A percentile compares a stretch with the other conserved stretches of the same genome.
Evolutionary conservation across 2,329 filamentous ascomycete genomes (phyloP).

Genomic region (Sporothrix sp.): DNA sequence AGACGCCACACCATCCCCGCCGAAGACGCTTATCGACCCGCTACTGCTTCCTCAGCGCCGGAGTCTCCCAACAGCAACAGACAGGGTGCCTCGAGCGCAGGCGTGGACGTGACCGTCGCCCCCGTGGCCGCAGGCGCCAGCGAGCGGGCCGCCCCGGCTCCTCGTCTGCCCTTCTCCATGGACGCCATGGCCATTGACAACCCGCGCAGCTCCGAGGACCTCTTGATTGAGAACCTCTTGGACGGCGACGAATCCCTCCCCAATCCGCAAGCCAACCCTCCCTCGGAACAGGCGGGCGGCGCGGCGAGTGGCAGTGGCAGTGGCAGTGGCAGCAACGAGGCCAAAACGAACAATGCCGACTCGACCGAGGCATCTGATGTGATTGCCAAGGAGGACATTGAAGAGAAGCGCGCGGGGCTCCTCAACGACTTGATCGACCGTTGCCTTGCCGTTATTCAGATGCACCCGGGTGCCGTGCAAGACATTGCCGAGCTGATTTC

Average conservation of each 20-base stretch:
- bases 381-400: constrained; percentile 62
- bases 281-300: neutral
- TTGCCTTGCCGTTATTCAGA: constrained; percentile 80
- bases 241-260: neutral
- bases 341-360: constrained; percentile 2
- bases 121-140: neutral
- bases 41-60: neutral
- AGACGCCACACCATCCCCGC: constrained; percentile 57
- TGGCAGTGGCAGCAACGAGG: neutral
- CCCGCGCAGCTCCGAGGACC: constrained; percentile 18
- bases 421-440: constrained; percentile 75
- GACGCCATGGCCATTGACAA: constrained; percentile 28
- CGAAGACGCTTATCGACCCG: constrained; percentile 33
- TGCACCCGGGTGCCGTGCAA: constrained; percentile 79
- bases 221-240: constrained; percentile 1
- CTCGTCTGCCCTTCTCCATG: constrained; percentile 12
- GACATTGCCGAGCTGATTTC: constrained; percentile 82
- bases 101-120: neutral
- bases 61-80: neutral
- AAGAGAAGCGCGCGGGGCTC: constrained; percentile 62
- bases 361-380: constrained; percentile 22
- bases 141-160: constrained; percentile 5
- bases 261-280: neutral
- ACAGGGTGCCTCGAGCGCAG: neutral
- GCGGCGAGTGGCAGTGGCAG: neutral